A percentile compares a stretch with the other conserved stretches of the same genome.
Evolutionary conservation across 176 grass and related monocot species (phyloP).

Genomic region (Bromus sterilis): DNA sequence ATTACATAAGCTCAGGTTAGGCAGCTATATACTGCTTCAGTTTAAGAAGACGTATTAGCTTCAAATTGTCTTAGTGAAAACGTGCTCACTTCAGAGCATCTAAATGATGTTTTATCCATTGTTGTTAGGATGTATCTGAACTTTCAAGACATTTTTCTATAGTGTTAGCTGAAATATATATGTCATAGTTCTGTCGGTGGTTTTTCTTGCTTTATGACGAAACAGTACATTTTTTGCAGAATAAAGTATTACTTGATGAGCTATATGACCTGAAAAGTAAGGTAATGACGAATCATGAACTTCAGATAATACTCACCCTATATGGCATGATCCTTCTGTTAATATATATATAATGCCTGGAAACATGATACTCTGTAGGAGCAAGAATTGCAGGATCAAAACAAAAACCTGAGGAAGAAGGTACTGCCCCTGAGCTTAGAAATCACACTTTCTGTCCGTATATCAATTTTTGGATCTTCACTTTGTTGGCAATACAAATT

Average conservation of each 20-base stretch:
- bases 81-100: background rate
- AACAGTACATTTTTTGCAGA: constrained; percentile 27
- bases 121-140: background rate
- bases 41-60: background rate
- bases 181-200: background rate
- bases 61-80: background rate
- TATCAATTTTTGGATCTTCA: background rate
- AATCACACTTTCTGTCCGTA: background rate
- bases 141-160: background rate
- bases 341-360: background rate
- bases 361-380: constrained; percentile 35
- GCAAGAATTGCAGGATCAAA: constrained; percentile 57
- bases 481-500: background rate
- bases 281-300: constrained; percentile 36
- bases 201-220: background rate
- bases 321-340: background rate
- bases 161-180: background rate
- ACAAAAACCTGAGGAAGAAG: constrained; percentile 70
- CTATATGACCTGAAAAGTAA: constrained; percentile 78
- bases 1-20: background rate
- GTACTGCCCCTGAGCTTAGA: constrained; percentile 25
- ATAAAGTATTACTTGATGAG: constrained; percentile 62
- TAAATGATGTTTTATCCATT: background rate
- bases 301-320: background rate
- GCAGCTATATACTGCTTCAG: background rate